A percentile compares a stretch with the other conserved stretches of the same genome.
These are phyloP conservation scores for Fraxinus quadrangulata DNA, from an alignment of 257 asterid genomes.

Conservation along the genomic window DNA sequence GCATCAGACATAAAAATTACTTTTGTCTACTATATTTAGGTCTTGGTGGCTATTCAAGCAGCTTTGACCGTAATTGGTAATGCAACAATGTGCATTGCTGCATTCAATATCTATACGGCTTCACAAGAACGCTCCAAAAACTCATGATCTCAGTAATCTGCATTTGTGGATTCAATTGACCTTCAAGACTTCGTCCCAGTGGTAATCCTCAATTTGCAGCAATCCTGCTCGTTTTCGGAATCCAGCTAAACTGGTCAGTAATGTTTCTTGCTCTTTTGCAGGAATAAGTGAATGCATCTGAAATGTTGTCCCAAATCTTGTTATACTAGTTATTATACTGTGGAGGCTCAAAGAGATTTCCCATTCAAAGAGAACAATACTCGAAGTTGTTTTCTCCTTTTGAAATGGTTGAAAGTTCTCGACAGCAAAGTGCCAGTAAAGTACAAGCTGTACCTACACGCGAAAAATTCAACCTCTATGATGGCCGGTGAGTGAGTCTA, in stretches of 20 bases:
- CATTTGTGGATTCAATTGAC: background rate
- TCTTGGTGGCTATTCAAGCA: constrained; percentile 93
- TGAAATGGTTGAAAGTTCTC: constrained; percentile 8
- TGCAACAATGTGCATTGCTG: constrained; percentile 90
- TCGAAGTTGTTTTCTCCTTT: background rate
- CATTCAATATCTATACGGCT: constrained; percentile 70
- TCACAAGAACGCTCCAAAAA: constrained; percentile 58
- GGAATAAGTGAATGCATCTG: background rate
- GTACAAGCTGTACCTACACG: constrained; percentile 12
- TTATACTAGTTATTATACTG: background rate
- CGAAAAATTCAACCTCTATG: constrained; percentile 9
- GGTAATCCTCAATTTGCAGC: constrained; percentile 27
- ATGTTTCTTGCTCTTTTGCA: constrained; percentile 7
- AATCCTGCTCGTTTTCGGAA: background rate
- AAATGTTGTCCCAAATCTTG: background rate
- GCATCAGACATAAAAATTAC: background rate
- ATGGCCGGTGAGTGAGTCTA: constrained; percentile 43
- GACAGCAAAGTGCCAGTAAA: constrained; percentile 9
- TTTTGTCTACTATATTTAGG: constrained; percentile 39
- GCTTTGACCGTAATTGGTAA: constrained; percentile 89
- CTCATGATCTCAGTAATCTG: constrained; percentile 26
- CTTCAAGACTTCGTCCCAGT: background rate
- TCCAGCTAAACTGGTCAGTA: background rate
- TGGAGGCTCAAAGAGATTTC: background rate
- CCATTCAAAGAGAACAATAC: background rate